Conservation (phyloP, 495 filamentous ascomycete genomes). For the Penicillium maclennaniae region DNA sequence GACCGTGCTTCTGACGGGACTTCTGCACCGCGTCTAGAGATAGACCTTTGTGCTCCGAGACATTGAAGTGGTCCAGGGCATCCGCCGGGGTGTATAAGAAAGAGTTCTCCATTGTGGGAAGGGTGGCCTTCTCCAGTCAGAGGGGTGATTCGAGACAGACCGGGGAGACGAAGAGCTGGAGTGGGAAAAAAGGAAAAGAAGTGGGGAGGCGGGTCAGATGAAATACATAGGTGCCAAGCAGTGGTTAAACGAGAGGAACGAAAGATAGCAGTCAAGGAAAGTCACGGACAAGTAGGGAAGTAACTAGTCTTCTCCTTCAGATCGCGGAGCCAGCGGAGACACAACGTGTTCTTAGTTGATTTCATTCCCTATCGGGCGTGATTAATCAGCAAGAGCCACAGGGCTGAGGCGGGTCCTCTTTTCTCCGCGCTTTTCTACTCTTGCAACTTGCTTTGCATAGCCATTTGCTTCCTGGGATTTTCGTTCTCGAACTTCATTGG, state of each 20-base stretch:
- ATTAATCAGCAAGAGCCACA: slow-evolving; percentile 23
- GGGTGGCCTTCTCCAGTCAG: slow-evolving; percentile 17
- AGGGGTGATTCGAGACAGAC: slow-evolving; percentile 9
- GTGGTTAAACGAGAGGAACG: slow-evolving; percentile 6
- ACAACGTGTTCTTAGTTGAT: slow-evolving; percentile 40
- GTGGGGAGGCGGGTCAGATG: slow-evolving; percentile 10
- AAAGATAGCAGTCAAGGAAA: background rate
- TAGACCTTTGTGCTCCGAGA: slow-evolving; percentile 63
- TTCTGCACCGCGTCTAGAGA: slow-evolving; percentile 63
- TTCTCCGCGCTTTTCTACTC: background rate
- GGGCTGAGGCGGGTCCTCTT: slow-evolving; percentile 16
- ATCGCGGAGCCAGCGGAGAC: slow-evolving; percentile 19
- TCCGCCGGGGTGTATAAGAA: slow-evolving; percentile 65
- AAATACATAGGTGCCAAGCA: slow-evolving; percentile 15
- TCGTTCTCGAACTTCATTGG: background rate
- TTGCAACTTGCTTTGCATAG: background rate
- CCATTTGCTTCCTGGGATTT: background rate
- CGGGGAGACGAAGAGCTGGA: slow-evolving; percentile 13
- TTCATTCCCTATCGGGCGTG: slow-evolving; percentile 10
- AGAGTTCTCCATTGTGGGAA: slow-evolving; percentile 68
- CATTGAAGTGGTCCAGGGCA: slow-evolving; percentile 67
- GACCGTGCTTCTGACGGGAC: slow-evolving; percentile 66
- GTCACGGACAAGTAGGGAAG: slow-evolving; percentile 6
- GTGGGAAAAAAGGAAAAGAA: slow-evolving; percentile 10
- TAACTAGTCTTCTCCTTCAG: background rate